Conservation (phyloP, 116 monocot species). For the Cymodocea nodosa region DNA sequence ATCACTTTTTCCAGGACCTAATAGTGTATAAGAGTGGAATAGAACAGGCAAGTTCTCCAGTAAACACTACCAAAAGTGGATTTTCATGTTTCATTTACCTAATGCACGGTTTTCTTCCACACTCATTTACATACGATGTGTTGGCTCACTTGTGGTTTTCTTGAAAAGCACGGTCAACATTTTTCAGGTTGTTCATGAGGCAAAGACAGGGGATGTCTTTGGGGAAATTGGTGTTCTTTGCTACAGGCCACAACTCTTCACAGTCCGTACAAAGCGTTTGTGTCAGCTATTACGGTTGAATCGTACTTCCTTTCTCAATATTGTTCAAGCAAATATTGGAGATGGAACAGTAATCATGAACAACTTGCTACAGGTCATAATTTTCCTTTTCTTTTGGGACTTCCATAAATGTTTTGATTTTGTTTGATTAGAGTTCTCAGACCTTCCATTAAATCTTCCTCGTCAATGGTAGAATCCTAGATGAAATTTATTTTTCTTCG, state of each 20-base stretch:
- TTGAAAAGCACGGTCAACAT: no score
- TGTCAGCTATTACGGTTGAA: conserved; percentile 78
- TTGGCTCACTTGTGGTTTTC: no score
- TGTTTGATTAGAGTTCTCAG: neutral
- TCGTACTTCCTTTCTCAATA: conserved; percentile 66
- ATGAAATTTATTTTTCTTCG: neutral
- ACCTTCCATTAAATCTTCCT: neutral
- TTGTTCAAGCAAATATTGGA: conserved; percentile 78
- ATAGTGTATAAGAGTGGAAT: conserved; percentile 37
- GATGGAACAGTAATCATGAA: conserved; percentile 91
- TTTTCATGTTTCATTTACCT: neutral
- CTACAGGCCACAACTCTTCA: conserved; percentile 82
- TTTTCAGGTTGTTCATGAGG: conserved; percentile 43
- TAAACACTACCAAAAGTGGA: neutral
- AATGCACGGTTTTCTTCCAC: no score
- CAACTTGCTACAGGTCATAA: conserved; percentile 72
- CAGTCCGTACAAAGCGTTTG: conserved; percentile 70
- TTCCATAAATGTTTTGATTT: neutral
- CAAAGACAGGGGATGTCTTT: conserved; percentile 60
- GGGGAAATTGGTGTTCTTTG: conserved; percentile 95
- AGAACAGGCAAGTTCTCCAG: conserved; percentile 51
- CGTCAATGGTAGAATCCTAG: neutral
- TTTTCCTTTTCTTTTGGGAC: neutral
- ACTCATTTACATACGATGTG: no score
- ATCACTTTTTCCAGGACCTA: conserved; percentile 51